Conservation (phyloP, 306 rosid genomes). For the Prunus davidiana region DNA sequence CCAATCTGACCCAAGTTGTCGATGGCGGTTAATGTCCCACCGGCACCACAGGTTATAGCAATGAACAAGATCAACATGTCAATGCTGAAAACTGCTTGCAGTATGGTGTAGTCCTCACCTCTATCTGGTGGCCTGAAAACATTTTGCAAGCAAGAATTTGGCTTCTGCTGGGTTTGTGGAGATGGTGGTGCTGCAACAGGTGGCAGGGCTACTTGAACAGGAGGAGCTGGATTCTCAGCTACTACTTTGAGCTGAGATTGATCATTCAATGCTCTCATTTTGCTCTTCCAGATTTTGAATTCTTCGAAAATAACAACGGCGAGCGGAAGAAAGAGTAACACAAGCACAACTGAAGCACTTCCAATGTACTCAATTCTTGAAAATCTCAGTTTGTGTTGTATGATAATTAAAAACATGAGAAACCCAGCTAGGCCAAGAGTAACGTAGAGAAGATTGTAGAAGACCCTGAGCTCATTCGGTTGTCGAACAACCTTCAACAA, state of each 20-base stretch:
- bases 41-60: slow-evolving; percentile 40
- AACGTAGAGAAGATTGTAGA: slow-evolving; percentile 52
- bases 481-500: slow-evolving; percentile 20
- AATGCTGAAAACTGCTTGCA: slow-evolving; percentile 68
- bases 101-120: slow-evolving; percentile 66
- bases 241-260: slow-evolving; percentile 15
- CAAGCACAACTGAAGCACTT: slow-evolving; percentile 30
- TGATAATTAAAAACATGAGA: slow-evolving; percentile 49
- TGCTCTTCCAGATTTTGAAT: slow-evolving; percentile 27
- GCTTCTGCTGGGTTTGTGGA: not conserved
- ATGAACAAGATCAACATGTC: slow-evolving; percentile 58
- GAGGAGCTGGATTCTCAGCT: slow-evolving; percentile 25
- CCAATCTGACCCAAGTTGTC: slow-evolving; percentile 82
- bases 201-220: not conserved
- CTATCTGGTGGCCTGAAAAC: slow-evolving; percentile 51
- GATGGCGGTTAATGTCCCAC: slow-evolving; percentile 62
- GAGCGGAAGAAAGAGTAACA: slow-evolving; percentile 48
- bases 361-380: slow-evolving; percentile 27
- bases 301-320: slow-evolving; percentile 46
- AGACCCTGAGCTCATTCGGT: slow-evolving; percentile 43
- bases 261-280: slow-evolving; percentile 2
- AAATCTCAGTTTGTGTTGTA: slow-evolving; percentile 44
- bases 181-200: not conserved
- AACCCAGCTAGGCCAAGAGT: slow-evolving; percentile 65
- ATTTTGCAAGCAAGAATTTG: slow-evolving; percentile 24